A percentile compares a stretch with the other conserved stretches of the same genome.
Evolutionary conservation across 305 asterid species (phyloP).

Genomic region (Ajuga reptans): DNA sequence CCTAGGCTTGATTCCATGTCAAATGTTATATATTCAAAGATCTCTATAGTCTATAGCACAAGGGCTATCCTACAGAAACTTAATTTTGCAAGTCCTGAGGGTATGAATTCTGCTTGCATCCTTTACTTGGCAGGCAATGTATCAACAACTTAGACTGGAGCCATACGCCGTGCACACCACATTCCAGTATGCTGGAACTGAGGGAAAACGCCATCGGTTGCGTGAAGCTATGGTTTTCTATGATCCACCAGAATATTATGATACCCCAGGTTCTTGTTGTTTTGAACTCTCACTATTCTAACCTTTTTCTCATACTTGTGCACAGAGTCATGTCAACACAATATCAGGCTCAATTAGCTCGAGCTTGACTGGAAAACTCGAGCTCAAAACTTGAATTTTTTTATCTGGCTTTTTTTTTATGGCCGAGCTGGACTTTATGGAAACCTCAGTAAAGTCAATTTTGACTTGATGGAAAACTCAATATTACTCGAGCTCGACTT

Average conservation of each 20-base stretch:
- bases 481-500: not conserved
- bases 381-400: not conserved
- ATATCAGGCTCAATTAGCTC: not conserved
- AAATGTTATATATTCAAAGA: not conserved
- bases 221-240: conserved; percentile 90
- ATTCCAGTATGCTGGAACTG: conserved; percentile 94
- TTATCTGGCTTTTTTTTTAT: not conserved
- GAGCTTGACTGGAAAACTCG: not conserved
- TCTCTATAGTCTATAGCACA: conserved; percentile 1
- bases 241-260: conserved; percentile 87
- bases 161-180: conserved; percentile 98
- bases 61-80: not conserved
- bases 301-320: not conserved
- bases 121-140: conserved; percentile 53
- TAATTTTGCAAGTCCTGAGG: conserved; percentile 10
- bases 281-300: not conserved
- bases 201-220: conserved; percentile 92
- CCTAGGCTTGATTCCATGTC: not conserved
- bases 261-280: conserved; percentile 57
- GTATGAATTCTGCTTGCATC: conserved; percentile 8
- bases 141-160: conserved; percentile 79
- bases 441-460: not conserved
- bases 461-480: not conserved
- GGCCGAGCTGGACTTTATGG: not conserved
- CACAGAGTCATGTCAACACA: not conserved